A percentile compares a stretch with the other conserved stretches of the same genome.
Conservation (phyloP, 2,329 filamentous ascomycete species). For the Ophiostoma quercus region DNA sequence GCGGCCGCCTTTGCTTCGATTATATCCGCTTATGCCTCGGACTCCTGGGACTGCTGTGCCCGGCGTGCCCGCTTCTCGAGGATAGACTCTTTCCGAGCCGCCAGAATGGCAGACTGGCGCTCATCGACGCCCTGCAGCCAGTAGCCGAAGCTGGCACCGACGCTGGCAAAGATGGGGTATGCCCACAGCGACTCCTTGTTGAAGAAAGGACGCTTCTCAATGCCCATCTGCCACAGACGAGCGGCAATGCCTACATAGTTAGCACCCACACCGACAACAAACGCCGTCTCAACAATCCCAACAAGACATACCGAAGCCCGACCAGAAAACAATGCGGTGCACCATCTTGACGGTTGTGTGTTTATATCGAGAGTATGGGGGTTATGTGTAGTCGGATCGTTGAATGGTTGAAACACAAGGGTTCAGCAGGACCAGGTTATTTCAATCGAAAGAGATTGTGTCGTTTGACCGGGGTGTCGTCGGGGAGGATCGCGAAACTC, state of each 20-base stretch:
- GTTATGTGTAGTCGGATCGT: not conserved
- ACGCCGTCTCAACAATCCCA: not conserved
- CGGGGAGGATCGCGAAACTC: constrained; percentile 8
- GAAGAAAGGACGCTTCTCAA: constrained; percentile 96
- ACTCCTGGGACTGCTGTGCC: constrained; percentile 52
- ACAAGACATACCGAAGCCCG: constrained; percentile 75
- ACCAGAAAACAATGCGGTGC: constrained; percentile 71
- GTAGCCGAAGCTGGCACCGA: constrained; percentile 91
- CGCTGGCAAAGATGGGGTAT: constrained; percentile 81
- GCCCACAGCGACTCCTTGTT: constrained; percentile 78
- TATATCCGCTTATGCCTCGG: not conserved
- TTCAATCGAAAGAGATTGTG: not conserved
- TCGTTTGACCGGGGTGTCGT: not conserved
- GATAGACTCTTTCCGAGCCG: constrained; percentile 71
- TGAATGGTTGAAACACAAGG: not conserved
- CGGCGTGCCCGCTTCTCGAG: constrained; percentile 85
- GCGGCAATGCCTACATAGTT: constrained; percentile 68
- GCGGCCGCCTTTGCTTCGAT: not conserved
- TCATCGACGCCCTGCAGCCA: constrained; percentile 90
- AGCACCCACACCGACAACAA: not conserved
- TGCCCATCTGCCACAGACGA: constrained; percentile 93
- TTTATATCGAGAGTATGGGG: not conserved
- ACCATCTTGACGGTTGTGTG: constrained; percentile 44
- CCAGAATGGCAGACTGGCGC: constrained; percentile 69
- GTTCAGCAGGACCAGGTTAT: not conserved